Conservation (phyloP, 2,329 filamentous ascomycete species). For the Chrysoporthe puriensis region DNA sequence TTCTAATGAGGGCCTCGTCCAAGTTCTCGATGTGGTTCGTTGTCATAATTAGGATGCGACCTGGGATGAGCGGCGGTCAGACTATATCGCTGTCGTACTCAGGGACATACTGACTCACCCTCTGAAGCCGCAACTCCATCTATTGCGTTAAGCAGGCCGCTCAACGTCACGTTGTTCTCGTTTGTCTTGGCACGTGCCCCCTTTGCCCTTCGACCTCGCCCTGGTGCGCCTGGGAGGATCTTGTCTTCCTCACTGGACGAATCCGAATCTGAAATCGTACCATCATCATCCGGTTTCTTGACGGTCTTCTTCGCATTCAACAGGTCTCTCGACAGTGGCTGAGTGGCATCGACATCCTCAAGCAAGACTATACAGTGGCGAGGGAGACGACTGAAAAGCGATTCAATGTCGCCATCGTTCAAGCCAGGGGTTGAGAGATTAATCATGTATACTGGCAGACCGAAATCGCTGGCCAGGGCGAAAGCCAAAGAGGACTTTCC, state of each 20-base stretch:
- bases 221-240: not conserved
- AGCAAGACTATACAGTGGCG: conserved; percentile 24
- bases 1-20: conserved; percentile 27
- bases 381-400: conserved; percentile 18
- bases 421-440: conserved; percentile 17
- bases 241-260: not conserved
- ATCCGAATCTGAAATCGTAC: not conserved
- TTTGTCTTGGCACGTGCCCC: not conserved
- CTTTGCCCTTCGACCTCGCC: not conserved
- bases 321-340: conserved; percentile 14
- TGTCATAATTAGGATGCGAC: conserved; percentile 27
- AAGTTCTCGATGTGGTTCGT: conserved; percentile 26
- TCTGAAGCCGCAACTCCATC: conserved; percentile 25
- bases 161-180: conserved; percentile 20
- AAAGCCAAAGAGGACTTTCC: conserved; percentile 26
- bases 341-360: conserved; percentile 27
- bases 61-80: not conserved
- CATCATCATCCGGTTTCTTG: not conserved
- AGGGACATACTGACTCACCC: conserved; percentile 1
- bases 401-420: conserved; percentile 20
- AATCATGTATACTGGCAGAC: conserved; percentile 26
- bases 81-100: not conserved
- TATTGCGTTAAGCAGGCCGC: conserved; percentile 26
- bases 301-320: not conserved
- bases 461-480: conserved; percentile 23